phyloP scores from a whole-genome alignment of 2,329 filamentous ascomycete species.

The Cercospora zeae-maydis region DNA sequence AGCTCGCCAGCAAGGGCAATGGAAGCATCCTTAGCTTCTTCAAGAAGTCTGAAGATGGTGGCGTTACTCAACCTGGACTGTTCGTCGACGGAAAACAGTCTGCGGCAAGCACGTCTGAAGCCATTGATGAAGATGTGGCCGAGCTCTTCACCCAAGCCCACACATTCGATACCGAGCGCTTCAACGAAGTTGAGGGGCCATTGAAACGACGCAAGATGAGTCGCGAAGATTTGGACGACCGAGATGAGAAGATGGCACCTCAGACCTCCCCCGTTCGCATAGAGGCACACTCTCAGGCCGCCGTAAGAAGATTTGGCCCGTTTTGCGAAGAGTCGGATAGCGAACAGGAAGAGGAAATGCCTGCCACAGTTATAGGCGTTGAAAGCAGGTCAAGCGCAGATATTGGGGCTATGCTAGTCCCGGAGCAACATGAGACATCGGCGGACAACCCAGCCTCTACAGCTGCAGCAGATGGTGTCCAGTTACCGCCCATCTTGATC shows the following conservation, averaged over 20 bases:
- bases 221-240: neutral
- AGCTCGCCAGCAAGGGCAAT: conserved; percentile 44
- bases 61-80: conserved; percentile 28
- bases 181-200: conserved; percentile 44
- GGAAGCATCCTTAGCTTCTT: conserved; percentile 55
- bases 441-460: neutral
- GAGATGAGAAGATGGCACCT: conserved; percentile 38
- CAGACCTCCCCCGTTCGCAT: conserved; percentile 29
- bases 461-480: neutral
- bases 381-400: conserved; percentile 12
- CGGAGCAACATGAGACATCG: conserved; percentile 6
- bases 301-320: conserved; percentile 47
- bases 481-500: conserved; percentile 32
- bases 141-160: conserved; percentile 23
- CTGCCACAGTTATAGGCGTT: conserved; percentile 25
- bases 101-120: neutral
- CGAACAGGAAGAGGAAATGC: conserved; percentile 44
- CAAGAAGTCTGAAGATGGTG: conserved; percentile 47
- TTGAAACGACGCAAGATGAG: conserved; percentile 42
- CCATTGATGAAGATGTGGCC: neutral
- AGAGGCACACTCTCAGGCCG: neutral
- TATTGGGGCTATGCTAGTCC: conserved; percentile 14
- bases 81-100: conserved; percentile 36
- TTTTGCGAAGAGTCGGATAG: conserved; percentile 70
- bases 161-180: conserved; percentile 33